phyloP scores from a whole-genome alignment of 202 grass and related monocot genomes.

The Panicum virgatum region DNA sequence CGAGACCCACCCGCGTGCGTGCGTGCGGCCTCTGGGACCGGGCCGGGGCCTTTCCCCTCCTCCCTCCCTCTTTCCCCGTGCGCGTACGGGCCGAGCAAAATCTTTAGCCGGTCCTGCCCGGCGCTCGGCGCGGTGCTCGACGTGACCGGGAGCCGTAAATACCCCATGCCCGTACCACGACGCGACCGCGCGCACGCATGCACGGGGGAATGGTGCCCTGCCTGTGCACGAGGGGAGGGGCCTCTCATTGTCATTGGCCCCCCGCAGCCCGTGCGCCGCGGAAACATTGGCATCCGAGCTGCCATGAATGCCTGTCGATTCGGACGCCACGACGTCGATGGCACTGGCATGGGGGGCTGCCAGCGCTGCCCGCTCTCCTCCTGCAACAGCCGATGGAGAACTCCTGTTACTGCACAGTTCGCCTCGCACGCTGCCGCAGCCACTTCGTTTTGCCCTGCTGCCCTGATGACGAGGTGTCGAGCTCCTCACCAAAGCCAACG shows the following conservation, averaged over 20 bases:
- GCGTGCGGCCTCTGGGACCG: neutral
- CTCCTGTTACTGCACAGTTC: neutral
- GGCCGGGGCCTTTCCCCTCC: too few relatives aligned
- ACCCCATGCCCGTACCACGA: neutral
- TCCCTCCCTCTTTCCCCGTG: neutral
- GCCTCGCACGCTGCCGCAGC: too few relatives aligned
- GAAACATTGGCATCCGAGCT: neutral
- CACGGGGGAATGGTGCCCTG: neutral
- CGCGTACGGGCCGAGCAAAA: too few relatives aligned
- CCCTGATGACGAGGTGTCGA: neutral
- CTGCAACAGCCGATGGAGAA: neutral
- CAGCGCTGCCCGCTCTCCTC: too few relatives aligned
- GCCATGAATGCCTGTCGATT: neutral
- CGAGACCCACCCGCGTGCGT: too few relatives aligned
- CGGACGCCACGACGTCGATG: neutral
- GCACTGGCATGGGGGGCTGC: neutral
- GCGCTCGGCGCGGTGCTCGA: neutral
- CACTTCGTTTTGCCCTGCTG: neutral
- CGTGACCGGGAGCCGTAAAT: slow-evolving; percentile 9
- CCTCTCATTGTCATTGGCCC: neutral
- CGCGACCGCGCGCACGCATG: neutral
- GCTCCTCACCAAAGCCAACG: too few relatives aligned
- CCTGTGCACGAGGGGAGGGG: too few relatives aligned
- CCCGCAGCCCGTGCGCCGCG: too few relatives aligned
- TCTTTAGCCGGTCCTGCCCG: too few relatives aligned